Evolutionary conservation across 345 rosid species (phyloP).

Genomic region (Microcos paniculata): DNA sequence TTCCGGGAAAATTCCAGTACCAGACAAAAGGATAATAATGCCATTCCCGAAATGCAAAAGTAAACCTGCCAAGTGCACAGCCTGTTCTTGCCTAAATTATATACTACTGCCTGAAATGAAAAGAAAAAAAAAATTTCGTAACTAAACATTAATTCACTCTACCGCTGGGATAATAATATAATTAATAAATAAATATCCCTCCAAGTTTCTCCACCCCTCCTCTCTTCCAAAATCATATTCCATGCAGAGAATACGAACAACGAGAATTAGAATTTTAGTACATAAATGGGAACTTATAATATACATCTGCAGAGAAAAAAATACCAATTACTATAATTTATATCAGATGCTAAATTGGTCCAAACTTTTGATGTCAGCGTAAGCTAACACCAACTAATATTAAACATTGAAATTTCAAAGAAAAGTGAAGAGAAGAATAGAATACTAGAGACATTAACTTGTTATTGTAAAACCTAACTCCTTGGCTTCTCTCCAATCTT

Average conservation of each 20-base stretch:
- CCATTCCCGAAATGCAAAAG: slow-evolving; percentile 5
- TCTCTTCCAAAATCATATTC: neutral
- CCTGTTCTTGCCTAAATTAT: neutral
- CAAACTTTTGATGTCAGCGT: neutral
- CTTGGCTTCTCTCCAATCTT: neutral
- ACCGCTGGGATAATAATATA: too few species aligned
- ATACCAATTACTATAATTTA: neutral
- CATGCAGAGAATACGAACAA: neutral
- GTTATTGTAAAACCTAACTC: slow-evolving; percentile 5
- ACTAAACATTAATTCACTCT: neutral
- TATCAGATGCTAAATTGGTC: neutral
- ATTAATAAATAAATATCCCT: too few species aligned
- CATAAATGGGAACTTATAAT: neutral
- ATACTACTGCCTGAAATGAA: neutral
- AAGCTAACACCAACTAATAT: neutral
- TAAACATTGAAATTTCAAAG: neutral
- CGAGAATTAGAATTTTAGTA: neutral
- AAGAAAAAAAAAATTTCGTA: neutral
- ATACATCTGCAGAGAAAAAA: neutral
- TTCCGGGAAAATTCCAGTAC: slow-evolving; percentile 10
- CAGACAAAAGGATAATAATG: neutral
- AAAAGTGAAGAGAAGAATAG: neutral
- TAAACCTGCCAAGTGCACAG: neutral
- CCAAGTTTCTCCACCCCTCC: too few species aligned
- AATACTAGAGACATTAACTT: neutral